phyloP scores from a whole-genome alignment of 768 basidiomycete genomes.

The Ramaria sp. region DNA sequence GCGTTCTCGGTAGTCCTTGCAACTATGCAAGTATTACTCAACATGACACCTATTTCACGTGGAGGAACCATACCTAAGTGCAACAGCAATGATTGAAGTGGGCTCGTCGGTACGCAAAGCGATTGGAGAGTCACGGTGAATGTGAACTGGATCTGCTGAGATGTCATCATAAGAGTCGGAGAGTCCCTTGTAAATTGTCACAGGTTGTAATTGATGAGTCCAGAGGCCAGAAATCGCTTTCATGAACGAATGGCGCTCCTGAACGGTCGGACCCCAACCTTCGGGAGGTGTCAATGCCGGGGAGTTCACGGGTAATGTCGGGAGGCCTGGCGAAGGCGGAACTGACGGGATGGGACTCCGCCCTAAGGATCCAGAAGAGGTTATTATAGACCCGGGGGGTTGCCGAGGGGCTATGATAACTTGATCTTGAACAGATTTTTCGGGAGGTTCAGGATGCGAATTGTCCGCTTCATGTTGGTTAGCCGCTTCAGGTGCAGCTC shows the following conservation, averaged over 20 bases:
- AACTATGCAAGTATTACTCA: too few relatives aligned
- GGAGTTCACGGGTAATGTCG: constrained; percentile 5
- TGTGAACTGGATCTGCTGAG: constrained; percentile 76
- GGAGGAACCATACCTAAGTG: constrained; percentile 54
- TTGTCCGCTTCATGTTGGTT: neutral
- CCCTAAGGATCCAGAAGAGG: constrained; percentile 5
- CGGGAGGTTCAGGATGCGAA: neutral
- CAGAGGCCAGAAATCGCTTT: constrained; percentile 80
- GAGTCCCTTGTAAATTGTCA: constrained; percentile 26
- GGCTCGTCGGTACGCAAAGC: constrained; percentile 95
- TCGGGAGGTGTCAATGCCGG: constrained; percentile 14
- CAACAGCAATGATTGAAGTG: constrained; percentile 93
- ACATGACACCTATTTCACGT: too few relatives aligned
- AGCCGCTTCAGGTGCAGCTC: neutral
- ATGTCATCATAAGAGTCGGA: constrained; percentile 51
- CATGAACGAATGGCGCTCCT: constrained; percentile 65
- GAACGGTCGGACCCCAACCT: constrained; percentile 10
- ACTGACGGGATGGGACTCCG: constrained; percentile 24
- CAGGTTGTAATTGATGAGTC: constrained; percentile 45
- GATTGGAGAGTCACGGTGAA: constrained; percentile 91
- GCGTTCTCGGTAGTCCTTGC: constrained; percentile 57
- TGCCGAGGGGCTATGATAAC: neutral
- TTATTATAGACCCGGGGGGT: neutral
- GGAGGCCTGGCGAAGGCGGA: constrained; percentile 45
- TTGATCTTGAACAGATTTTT: neutral